These are phyloP conservation scores for Cryptosporidium muris DNA, from an alignment of 169 alveolate species.

Conservation along the genomic window DNA sequence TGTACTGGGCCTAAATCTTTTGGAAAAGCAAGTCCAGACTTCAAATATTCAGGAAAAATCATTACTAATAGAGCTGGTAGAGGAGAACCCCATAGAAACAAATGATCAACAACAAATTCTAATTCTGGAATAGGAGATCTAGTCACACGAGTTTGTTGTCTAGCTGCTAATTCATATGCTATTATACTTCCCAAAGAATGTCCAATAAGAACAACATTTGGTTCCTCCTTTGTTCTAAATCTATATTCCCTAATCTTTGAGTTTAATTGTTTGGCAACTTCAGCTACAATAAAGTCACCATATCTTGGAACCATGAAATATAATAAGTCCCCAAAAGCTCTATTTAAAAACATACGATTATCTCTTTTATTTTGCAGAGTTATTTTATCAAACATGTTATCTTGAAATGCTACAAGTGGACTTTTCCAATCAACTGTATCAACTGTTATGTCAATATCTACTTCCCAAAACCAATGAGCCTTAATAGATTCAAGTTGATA, in stretches of 20 bases:
- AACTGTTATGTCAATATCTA: constrained; percentile 63
- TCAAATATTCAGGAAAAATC: constrained; percentile 75
- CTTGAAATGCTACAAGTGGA: constrained; percentile 47
- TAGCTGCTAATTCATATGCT: constrained; percentile 79
- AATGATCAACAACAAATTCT: constrained; percentile 80
- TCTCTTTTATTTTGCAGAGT: constrained; percentile 68
- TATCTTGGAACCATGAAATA: constrained; percentile 83
- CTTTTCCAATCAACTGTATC: constrained; percentile 70
- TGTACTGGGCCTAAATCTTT: constrained; percentile 49
- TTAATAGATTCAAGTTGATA: constrained; percentile 50
- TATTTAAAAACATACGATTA: constrained; percentile 63
- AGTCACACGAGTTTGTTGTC: constrained; percentile 73
- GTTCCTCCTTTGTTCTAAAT: constrained; percentile 76
- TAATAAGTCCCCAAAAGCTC: constrained; percentile 78
- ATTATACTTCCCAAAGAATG: constrained; percentile 86
- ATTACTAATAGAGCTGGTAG: constrained; percentile 80
- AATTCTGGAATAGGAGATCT: constrained; percentile 73
- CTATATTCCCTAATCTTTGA: constrained; percentile 79
- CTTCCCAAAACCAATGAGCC: constrained; percentile 72
- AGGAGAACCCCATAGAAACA: constrained; percentile 85
- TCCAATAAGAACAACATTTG: constrained; percentile 82
- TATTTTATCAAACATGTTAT: constrained; percentile 50
- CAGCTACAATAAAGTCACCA: constrained; percentile 80
- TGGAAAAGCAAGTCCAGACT: constrained; percentile 64
- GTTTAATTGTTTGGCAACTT: constrained; percentile 80